Evolutionary conservation across 75 land plant genomes (phyloP), one percentile per base, ranked within the genome.

Genomic region (Pinus taeda): DNA sequence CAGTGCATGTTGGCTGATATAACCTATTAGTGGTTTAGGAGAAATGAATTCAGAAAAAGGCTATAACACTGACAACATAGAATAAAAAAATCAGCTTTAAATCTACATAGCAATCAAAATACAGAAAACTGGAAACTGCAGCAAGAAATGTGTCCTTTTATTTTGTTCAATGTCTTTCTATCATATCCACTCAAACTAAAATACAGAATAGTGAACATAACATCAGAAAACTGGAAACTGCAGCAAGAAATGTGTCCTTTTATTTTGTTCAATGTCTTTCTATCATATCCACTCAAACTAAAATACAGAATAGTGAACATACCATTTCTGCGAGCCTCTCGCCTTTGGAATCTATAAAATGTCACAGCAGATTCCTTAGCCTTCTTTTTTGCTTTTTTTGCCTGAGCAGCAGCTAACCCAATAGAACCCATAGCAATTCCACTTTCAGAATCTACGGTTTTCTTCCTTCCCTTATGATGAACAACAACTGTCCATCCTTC

Each of bases 401-500:
- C 88, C 57, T 62, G 59, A 11, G 79, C 92, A 72, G 85, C 93
- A 63, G 86, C 90, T 61, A 82, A 79, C 1, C 90, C 79, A 65
- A 97, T 93, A 66, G 93, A 92, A 37, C 99, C 99, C 45, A 97
- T 92, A 70, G 88, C 66, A 37, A 88, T 82, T 24, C 99, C 99
- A 86, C 86, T 90, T 66, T 89, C 95, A 57, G 81, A 49, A 72
- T 97, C 98, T 53, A 92, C 91, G 17, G 89, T 90, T 85, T 94
- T 97, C 78, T 92, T 97, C 86, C 95, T 84, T 15, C 99, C 99
- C 75, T 89, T 90, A 21, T 92, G 92, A 65, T 85, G 92, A n/a
- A 64, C 85, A 63, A 97, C 99, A 60, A 97, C 93, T 17, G 99
- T 97, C 98, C 98, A 97, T 33, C 99, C 99, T 57, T 88, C 99